phyloP scores from a whole-genome alignment of 2,329 filamentous ascomycete species.

The Mycogone perniciosa region DNA sequence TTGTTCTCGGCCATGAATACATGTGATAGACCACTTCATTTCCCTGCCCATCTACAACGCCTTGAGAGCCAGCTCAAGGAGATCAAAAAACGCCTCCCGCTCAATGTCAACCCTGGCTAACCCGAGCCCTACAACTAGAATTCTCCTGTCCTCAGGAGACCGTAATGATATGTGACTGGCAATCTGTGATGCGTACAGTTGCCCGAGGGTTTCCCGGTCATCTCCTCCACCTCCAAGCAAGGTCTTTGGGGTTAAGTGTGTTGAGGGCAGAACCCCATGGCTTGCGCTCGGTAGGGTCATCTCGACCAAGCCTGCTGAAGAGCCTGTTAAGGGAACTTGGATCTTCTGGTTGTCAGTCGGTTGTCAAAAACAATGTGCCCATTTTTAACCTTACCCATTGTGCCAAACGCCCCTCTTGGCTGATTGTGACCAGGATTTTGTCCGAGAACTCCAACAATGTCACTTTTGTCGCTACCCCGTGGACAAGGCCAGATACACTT shows the following conservation, averaged over 20 bases:
- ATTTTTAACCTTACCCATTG: slow-evolving; percentile 68
- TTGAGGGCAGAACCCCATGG: slow-evolving; percentile 60
- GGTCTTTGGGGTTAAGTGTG: slow-evolving; percentile 79
- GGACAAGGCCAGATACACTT: slow-evolving; percentile 54
- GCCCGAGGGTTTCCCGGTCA: slow-evolving; percentile 74
- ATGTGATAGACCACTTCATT: background rate
- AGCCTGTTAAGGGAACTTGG: slow-evolving; percentile 69
- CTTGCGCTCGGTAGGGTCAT: slow-evolving; percentile 45
- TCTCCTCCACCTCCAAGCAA: slow-evolving; percentile 76
- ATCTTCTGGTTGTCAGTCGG: slow-evolving; percentile 41
- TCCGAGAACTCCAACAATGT: slow-evolving; percentile 72
- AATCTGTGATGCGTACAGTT: slow-evolving; percentile 84
- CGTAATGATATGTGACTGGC: slow-evolving; percentile 71
- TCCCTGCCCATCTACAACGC: slow-evolving; percentile 35
- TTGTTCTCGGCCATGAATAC: no score
- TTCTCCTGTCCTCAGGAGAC: slow-evolving; percentile 57
- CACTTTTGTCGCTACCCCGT: slow-evolving; percentile 64
- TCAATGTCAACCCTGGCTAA: slow-evolving; percentile 44
- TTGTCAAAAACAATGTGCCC: fast-evolving
- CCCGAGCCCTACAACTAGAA: slow-evolving; percentile 56
- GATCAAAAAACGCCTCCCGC: slow-evolving; percentile 56
- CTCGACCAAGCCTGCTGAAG: slow-evolving; percentile 58
- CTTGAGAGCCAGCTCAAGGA: slow-evolving; percentile 56
- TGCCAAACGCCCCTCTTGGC: slow-evolving; percentile 75
- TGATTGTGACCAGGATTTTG: slow-evolving; percentile 84